Conservation (phyloP, 129 eudicot species). For the Escallonia herrerae region DNA sequence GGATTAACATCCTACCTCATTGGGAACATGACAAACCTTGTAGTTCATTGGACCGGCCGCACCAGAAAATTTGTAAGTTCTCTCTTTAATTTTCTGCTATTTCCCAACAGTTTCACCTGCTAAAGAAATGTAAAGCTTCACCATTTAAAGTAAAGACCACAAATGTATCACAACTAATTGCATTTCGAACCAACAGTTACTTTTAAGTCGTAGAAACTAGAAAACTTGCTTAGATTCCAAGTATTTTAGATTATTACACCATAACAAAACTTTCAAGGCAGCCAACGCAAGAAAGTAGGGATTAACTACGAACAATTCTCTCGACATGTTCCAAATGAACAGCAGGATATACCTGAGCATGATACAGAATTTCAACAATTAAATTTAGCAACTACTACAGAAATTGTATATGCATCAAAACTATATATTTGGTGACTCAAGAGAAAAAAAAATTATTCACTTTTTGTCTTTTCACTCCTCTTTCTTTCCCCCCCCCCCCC, state of each 20-base stretch:
- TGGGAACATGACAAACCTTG: slow-evolving; percentile 97
- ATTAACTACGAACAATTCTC: no score
- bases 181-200: no score
- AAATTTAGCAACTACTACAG: background rate
- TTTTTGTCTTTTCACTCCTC: background rate
- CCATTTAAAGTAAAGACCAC: background rate
- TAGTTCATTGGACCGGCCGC: slow-evolving; percentile 88
- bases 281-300: no score
- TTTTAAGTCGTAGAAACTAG: no score
- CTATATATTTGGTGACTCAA: background rate
- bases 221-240: no score
- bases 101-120: slow-evolving; percentile 2
- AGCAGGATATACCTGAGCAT: background rate
- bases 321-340: background rate
- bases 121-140: slow-evolving; percentile 1
- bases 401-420: background rate
- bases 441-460: background rate
- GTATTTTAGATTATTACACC: no score
- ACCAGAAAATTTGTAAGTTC: slow-evolving; percentile 76
- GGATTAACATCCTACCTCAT: slow-evolving; percentile 90
- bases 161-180: background rate
- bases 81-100: slow-evolving; percentile 8
- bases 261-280: no score
- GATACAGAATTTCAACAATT: background rate
- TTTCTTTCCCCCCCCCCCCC: background rate